A percentile compares a stretch with the other conserved stretches of the same genome.
phyloP scores from a whole-genome alignment of 768 basidiomycete genomes.

The Cystoderma amianthinum region DNA sequence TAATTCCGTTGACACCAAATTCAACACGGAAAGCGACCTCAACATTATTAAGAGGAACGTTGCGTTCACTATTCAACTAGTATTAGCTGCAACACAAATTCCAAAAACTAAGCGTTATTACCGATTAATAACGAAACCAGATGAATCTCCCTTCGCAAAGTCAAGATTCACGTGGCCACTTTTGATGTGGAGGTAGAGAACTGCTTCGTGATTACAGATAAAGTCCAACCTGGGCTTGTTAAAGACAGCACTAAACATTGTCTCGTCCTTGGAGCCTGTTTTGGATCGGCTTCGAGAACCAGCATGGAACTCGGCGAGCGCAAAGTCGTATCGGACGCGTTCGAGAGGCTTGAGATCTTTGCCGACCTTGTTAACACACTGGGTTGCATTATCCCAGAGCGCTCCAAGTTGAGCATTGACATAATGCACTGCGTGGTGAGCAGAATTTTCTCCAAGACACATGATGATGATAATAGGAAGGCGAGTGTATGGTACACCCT shows the following conservation, averaged over 20 bases:
- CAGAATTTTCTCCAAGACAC: conserved; percentile 7
- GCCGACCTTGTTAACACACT: too few relatives aligned
- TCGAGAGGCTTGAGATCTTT: conserved; percentile 7
- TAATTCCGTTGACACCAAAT: conserved; percentile 4
- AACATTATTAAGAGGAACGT: conserved; percentile 4
- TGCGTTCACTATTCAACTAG: conserved; percentile 3
- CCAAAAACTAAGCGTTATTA: too few relatives aligned
- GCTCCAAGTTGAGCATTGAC: too few relatives aligned
- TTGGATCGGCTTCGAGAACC: conserved; percentile 6
- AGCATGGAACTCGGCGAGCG: too few relatives aligned
- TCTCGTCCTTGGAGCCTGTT: conserved; percentile 6
- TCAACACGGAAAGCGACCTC: too few relatives aligned
- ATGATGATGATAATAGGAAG: too few relatives aligned
- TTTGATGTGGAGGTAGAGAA: conserved; percentile 8
- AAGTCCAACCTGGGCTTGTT: conserved; percentile 12
- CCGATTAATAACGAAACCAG: conserved; percentile 2
- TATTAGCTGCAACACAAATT: too few relatives aligned
- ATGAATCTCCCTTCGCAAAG: conserved; percentile 5
- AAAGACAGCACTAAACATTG: conserved; percentile 12
- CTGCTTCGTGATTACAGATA: too few relatives aligned
- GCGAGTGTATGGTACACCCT: too few relatives aligned
- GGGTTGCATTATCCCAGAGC: conserved; percentile 8
- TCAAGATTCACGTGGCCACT: conserved; percentile 11
- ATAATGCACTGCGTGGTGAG: conserved; percentile 8
- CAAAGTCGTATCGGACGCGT: conserved; percentile 6